Conservation (phyloP, 2,329 filamentous ascomycete species). For the Penicillium sp. region DNA sequence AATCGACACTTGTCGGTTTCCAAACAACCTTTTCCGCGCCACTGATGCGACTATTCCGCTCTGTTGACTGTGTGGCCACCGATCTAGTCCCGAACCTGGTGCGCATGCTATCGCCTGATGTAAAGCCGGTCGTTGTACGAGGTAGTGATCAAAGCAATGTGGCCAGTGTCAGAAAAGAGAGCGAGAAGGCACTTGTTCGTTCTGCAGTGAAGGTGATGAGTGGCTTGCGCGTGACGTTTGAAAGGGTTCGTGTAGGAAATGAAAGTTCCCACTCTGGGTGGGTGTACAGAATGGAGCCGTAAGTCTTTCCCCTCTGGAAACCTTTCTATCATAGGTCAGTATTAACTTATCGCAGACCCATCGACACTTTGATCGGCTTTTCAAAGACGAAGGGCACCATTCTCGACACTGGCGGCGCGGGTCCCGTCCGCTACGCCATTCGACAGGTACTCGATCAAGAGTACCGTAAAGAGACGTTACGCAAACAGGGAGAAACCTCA, state of each 20-base stretch:
- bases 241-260: conserved; percentile 73
- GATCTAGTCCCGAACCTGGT: conserved; percentile 83
- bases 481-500: conserved; percentile 63
- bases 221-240: conserved; percentile 76
- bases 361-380: conserved; percentile 76
- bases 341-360: conserved; percentile 40
- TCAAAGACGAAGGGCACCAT: conserved; percentile 35
- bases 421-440: conserved; percentile 83
- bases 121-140: conserved; percentile 85
- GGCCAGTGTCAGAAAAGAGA: conserved; percentile 83
- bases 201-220: conserved; percentile 76
- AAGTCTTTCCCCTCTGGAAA: conserved; percentile 51
- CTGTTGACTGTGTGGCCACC: conserved; percentile 68
- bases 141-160: conserved; percentile 62
- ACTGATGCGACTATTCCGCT: conserved; percentile 73
- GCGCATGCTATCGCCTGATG: conserved; percentile 78
- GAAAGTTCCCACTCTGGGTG: conserved; percentile 62
- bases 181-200: conserved; percentile 74
- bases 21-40: conserved; percentile 69
- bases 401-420: conserved; percentile 53
- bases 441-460: conserved; percentile 92
- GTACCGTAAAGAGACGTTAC: conserved; percentile 66
- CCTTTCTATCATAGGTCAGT: background rate
- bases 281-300: conserved; percentile 95
- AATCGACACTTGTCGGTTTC: conserved; percentile 67